Percentiles rank a stretch among this genome's conserved stretches.
Conservation (phyloP, 345 rosid genomes). For the Hibiscus mutabilis region DNA sequence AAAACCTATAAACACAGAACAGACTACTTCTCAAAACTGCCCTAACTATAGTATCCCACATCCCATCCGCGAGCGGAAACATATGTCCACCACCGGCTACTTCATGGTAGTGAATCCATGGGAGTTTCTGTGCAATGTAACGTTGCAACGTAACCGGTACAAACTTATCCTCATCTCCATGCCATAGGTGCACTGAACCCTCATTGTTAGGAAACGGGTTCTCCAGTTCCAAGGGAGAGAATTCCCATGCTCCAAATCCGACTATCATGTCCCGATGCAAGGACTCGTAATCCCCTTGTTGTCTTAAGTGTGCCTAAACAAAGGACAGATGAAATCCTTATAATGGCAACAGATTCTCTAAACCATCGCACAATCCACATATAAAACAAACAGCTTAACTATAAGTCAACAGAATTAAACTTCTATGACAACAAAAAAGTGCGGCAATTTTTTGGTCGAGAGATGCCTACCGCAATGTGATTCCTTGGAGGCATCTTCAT, state of each 20-base stretch:
- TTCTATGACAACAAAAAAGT: not conserved
- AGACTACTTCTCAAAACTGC: conserved; percentile 6
- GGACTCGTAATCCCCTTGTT: conserved; percentile 44
- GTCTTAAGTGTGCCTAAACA: conserved; percentile 16
- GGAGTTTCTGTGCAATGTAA: conserved; percentile 26
- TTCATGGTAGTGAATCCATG: conserved; percentile 39
- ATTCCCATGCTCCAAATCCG: conserved; percentile 47
- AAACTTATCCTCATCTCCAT: conserved; percentile 38
- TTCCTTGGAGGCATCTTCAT: not conserved
- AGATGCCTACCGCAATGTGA: not conserved
- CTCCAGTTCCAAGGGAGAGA: conserved; percentile 41
- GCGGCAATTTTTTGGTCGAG: not conserved
- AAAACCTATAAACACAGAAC: not conserved
- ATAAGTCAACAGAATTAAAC: no score
- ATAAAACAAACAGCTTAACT: not conserved
- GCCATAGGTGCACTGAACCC: conserved; percentile 42
- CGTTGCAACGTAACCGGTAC: conserved; percentile 31
- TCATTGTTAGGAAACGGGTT: conserved; percentile 46
- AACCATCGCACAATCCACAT: not conserved
- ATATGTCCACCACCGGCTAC: conserved; percentile 30
- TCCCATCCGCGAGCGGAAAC: conserved; percentile 7
- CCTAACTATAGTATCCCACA: not conserved
- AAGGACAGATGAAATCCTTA: not conserved
- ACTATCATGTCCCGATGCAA: conserved; percentile 38
- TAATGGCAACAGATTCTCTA: not conserved